Conservation (phyloP, 768 basidiomycete genomes). For the Coprinopsis strossmayeri region DNA sequence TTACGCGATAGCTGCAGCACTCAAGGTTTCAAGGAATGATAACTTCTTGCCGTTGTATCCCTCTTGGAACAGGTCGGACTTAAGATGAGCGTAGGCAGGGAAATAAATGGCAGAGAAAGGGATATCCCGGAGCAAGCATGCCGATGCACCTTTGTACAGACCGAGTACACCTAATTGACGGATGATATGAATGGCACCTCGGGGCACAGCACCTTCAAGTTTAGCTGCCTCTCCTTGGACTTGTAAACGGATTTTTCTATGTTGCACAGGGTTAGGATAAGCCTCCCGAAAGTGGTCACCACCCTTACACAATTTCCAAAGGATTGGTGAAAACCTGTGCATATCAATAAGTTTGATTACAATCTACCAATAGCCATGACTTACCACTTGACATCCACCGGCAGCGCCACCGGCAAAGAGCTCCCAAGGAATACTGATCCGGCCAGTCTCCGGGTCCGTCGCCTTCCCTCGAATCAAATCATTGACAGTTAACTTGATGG, state of each 20-base stretch:
- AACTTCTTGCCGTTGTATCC: constrained; percentile 93
- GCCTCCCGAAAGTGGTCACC: no score
- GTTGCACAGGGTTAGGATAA: no score
- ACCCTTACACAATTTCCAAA: constrained; percentile 82
- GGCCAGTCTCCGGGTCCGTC: constrained; percentile 93
- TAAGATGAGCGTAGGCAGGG: constrained; percentile 81
- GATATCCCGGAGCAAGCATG: constrained; percentile 91
- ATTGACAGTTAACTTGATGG: constrained; percentile 96
- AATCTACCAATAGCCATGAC: no score
- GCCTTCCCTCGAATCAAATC: constrained; percentile 78
- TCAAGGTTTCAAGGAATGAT: constrained; percentile 83
- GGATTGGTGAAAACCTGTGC: constrained; percentile 93
- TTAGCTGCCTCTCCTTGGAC: constrained; percentile 95
- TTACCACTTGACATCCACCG: constrained; percentile 95
- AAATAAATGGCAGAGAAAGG: constrained; percentile 96
- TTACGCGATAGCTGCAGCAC: constrained; percentile 76
- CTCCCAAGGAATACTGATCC: constrained; percentile 90
- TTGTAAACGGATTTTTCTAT: constrained; percentile 87
- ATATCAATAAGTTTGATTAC: constrained; percentile 10
- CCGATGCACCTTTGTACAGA: constrained; percentile 87
- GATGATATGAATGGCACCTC: constrained; percentile 89
- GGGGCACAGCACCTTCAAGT: constrained; percentile 69
- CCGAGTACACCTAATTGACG: constrained; percentile 89
- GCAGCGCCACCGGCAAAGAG: constrained; percentile 86
- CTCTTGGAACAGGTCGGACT: constrained; percentile 92